These are phyloP conservation scores for Penicillium longicatenatum DNA, from an alignment of 495 filamentous ascomycete genomes.

Conservation along the genomic window DNA sequence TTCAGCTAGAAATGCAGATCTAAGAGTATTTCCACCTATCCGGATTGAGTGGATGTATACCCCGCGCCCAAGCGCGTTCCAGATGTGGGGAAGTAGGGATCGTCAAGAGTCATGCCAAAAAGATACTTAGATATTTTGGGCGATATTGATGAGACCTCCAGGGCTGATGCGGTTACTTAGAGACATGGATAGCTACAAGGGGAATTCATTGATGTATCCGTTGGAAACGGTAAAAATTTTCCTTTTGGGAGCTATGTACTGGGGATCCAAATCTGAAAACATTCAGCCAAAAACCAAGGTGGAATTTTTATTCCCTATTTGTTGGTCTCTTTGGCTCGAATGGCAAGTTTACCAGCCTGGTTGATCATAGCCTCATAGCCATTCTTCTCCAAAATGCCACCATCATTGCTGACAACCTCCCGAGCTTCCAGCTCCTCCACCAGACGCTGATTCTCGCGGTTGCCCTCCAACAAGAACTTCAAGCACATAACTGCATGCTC, in stretches of 20 bases:
- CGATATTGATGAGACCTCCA: background rate
- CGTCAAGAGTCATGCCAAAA: background rate
- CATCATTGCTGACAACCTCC: slow-evolving; percentile 51
- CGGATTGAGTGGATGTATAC: background rate
- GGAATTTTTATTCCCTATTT: background rate
- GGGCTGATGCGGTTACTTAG: no score
- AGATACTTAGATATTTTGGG: background rate
- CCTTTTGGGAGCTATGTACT: no score
- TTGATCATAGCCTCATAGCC: slow-evolving; percentile 58
- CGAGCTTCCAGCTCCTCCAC: slow-evolving; percentile 65
- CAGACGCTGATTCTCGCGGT: slow-evolving; percentile 73
- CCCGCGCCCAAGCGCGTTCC: background rate
- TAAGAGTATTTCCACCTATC: background rate
- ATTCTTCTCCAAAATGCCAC: slow-evolving; percentile 49
- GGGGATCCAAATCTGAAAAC: background rate
- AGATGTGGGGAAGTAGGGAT: background rate
- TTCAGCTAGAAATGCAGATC: background rate
- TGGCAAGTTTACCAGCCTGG: slow-evolving; percentile 50
- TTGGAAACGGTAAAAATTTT: no score
- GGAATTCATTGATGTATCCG: no score
- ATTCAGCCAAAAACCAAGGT: background rate
- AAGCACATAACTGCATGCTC: slow-evolving; percentile 91
- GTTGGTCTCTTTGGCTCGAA: slow-evolving; percentile 23
- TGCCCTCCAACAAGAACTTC: slow-evolving; percentile 85
- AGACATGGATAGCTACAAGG: no score